Percentiles rank a stretch among this genome's conserved stretches.
Evolutionary conservation across 257 asterid genomes (phyloP).

Genomic region (Solanum habrochaites): DNA sequence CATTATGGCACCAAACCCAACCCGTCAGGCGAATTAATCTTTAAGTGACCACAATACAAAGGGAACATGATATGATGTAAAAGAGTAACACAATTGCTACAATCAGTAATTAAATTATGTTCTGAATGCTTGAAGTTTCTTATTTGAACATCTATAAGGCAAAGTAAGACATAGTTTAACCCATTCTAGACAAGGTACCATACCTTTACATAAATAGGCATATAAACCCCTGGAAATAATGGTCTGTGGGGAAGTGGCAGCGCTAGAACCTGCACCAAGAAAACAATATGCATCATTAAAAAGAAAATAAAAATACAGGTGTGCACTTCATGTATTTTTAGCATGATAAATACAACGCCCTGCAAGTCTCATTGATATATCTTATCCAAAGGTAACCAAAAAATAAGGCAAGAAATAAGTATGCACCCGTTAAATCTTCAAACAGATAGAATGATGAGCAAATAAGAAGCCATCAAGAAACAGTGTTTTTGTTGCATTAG

Average conservation of each 20-base stretch:
- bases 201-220: conserved; percentile 97
- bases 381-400: background rate
- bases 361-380: background rate
- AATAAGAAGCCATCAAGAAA: background rate
- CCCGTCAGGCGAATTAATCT: background rate
- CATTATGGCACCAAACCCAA: background rate
- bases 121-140: background rate
- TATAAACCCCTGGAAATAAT: conserved; percentile 89
- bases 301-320: background rate
- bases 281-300: background rate
- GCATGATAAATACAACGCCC: background rate
- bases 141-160: background rate
- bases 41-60: background rate
- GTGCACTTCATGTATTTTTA: background rate
- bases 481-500: background rate
- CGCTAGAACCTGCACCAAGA: conserved; percentile 51
- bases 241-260: conserved; percentile 65
- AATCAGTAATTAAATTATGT: background rate
- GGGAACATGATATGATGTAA: background rate
- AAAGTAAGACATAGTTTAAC: background rate
- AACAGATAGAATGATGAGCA: background rate
- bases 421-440: background rate
- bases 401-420: background rate
- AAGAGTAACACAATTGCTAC: background rate
- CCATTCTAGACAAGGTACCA: conserved; percentile 1